These are phyloP conservation scores for Deuterostichococcus epilithicus DNA, from an alignment of 139 green algal genomes.

Conservation along the genomic window DNA sequence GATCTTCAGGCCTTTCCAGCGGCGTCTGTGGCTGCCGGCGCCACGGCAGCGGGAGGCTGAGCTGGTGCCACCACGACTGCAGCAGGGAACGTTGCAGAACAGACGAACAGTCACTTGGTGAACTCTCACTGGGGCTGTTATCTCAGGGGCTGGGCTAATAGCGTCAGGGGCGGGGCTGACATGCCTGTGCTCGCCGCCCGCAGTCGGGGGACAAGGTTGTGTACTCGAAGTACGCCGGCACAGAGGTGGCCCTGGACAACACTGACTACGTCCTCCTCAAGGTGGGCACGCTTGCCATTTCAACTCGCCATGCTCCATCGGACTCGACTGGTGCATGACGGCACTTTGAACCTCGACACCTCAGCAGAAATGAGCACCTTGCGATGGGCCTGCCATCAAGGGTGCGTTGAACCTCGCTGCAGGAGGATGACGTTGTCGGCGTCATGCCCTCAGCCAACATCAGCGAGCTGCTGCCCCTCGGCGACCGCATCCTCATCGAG, in stretches of 20 bases:
- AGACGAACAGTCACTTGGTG: too few relatives aligned
- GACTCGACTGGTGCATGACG: not conserved
- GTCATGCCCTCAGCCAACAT: conserved; percentile 52
- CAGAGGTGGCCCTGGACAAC: conserved; percentile 78
- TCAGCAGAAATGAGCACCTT: too few relatives aligned
- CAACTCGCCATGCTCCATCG: not conserved
- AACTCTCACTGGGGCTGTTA: too few relatives aligned
- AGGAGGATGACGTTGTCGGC: conserved; percentile 66
- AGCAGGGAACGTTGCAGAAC: too few relatives aligned
- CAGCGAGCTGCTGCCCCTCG: conserved; percentile 52
- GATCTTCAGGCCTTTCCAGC: too few relatives aligned
- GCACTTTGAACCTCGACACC: not conserved
- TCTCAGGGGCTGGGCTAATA: too few relatives aligned
- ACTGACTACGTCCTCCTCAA: conserved; percentile 86
- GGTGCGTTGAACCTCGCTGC: not conserved
- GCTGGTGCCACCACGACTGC: too few relatives aligned
- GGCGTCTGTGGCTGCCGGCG: too few relatives aligned
- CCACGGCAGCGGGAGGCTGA: too few relatives aligned
- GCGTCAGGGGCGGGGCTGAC: too few relatives aligned
- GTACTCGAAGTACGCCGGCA: conserved; percentile 95
- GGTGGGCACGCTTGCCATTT: conserved; percentile 35
- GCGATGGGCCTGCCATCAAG: not conserved
- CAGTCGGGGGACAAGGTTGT: conserved; percentile 84
- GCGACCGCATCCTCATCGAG: conserved; percentile 61
- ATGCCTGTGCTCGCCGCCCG: not conserved